Evolutionary conservation across 1,284 basidiomycete species (phyloP).

Genomic region (Rhodotorula sp.): DNA sequence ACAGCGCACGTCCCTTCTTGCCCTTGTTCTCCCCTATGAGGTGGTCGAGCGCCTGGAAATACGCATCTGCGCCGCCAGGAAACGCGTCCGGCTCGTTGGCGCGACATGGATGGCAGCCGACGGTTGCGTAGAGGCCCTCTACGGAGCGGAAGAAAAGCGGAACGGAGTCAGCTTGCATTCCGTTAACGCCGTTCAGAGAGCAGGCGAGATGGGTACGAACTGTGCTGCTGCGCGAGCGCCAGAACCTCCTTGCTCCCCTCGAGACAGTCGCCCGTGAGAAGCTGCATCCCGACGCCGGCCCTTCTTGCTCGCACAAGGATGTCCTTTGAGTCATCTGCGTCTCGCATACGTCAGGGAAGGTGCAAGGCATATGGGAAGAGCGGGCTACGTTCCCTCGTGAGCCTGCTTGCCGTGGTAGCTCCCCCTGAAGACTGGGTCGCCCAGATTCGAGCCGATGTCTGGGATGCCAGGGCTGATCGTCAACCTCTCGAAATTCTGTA

Average conservation of each 20-base stretch:
- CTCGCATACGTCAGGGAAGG: neutral
- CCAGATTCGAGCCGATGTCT: constrained; percentile 42
- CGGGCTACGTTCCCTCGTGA: constrained; percentile 46
- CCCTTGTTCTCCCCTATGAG: constrained; percentile 61
- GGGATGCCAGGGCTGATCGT: neutral
- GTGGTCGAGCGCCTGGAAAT: constrained; percentile 64
- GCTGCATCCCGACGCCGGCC: constrained; percentile 73
- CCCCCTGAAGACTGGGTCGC: constrained; percentile 52
- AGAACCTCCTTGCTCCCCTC: constrained; percentile 67
- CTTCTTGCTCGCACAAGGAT: constrained; percentile 64
- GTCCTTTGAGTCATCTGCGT: constrained; percentile 65
- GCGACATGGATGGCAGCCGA: constrained; percentile 86
- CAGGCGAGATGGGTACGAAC: constrained; percentile 52
- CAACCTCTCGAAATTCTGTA: neutral
- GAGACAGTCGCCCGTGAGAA: constrained; percentile 78
- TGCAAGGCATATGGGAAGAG: neutral
- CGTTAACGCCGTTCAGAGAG: constrained; percentile 1
- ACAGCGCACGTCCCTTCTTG: neutral
- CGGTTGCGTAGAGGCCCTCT: constrained; percentile 68
- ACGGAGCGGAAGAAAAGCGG: neutral
- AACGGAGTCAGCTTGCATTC: neutral
- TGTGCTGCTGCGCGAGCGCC: constrained; percentile 62
- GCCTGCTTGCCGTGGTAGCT: constrained; percentile 55
- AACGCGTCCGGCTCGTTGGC: constrained; percentile 70
- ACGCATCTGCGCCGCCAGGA: constrained; percentile 64